Percentiles rank a stretch among this genome's conserved stretches.
Conservation (phyloP, 176 grass and related monocot species). For the Hordeum marinum region DNA sequence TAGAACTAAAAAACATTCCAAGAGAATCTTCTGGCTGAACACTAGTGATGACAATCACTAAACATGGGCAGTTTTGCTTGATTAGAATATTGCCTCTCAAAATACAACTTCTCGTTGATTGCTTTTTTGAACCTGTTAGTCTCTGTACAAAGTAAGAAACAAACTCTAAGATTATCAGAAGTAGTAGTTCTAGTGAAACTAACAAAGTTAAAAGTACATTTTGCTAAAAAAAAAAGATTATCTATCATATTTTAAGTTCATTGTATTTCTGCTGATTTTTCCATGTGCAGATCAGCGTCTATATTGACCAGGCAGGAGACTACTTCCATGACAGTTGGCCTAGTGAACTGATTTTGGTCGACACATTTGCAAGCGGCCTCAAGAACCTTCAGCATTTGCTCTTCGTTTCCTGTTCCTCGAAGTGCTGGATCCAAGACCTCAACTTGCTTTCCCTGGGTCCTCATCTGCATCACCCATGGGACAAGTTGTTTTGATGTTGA, state of each 20-base stretch:
- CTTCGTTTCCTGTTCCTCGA: slow-evolving; percentile 44
- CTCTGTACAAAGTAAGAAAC: not conserved
- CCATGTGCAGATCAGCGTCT: slow-evolving; percentile 5
- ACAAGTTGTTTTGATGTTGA: slow-evolving; percentile 50
- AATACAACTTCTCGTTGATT: too few species aligned
- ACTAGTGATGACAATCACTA: too few species aligned
- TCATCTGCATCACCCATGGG: slow-evolving; percentile 50
- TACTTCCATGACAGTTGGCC: slow-evolving; percentile 53
- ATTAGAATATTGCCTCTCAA: too few species aligned
- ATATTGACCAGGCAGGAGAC: slow-evolving; percentile 39
- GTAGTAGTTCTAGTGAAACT: not conserved
- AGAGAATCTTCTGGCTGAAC: too few species aligned
- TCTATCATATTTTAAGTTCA: not conserved
- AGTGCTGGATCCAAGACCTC: slow-evolving; percentile 51
- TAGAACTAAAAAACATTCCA: too few species aligned
- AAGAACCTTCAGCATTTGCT: slow-evolving; percentile 59
- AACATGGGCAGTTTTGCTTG: too few species aligned
- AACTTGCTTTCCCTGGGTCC: slow-evolving; percentile 25
- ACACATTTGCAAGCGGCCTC: slow-evolving; percentile 66
- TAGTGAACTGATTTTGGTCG: slow-evolving; percentile 42
- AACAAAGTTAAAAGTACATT: not conserved
- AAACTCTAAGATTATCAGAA: not conserved
- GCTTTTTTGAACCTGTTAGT: too few species aligned
- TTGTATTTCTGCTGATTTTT: slow-evolving; percentile 12
- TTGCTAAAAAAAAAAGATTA: slow-evolving; percentile 3